Evolutionary conservation across 2,329 filamentous ascomycete genomes (phyloP), one percentile per base, ranked within the genome.

Genomic region (Cryphonectria carpinicola): DNA sequence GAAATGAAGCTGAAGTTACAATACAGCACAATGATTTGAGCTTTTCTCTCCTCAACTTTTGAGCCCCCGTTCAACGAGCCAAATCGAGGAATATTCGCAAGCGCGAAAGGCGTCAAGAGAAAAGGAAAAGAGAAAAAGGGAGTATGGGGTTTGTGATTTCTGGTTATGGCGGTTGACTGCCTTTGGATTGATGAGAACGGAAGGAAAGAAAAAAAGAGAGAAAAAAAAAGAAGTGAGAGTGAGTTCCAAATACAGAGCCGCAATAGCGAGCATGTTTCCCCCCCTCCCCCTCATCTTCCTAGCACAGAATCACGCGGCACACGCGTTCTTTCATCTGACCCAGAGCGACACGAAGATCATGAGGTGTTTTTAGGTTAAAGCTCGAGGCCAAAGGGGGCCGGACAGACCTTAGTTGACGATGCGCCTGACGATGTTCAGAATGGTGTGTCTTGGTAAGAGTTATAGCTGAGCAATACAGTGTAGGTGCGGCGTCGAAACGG

Each of bases 1-100:
- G 86, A 7, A 5, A 22, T 32, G 22, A 88, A 58, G 67, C 54
- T 32, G 66, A 46, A 65, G 66, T 7, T 32, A 37, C 32, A 60
- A 7, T 28, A n/a, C 7, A 49, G 22, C 22, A 49, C 46, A 10
- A 4, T 32, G 19, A 60, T 5, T 39, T 61, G 14, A 14, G 41
- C 8, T 4, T 56, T 28, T 56, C 2, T 6, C 43, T 28, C n/a
- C 28, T 25, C 25, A 2, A 6, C 4, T 5, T 28, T 28, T 25
- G 13, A 39, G 25, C 2, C 2, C 65, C 7, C 17, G 28, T 28
- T 61, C n/a, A 39, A 32, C 22, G 37, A 35, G 13, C 32, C 17
- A 66, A 14, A 37, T 65, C 7, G 28, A 65, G 41, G 14, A 63
- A 54, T 37, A 54, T 37, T 49, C n/a, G 37, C 58, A 69, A 63